Conservation (phyloP, 352 stramenopile genomes). For the Pythium apleroticum region DNA sequence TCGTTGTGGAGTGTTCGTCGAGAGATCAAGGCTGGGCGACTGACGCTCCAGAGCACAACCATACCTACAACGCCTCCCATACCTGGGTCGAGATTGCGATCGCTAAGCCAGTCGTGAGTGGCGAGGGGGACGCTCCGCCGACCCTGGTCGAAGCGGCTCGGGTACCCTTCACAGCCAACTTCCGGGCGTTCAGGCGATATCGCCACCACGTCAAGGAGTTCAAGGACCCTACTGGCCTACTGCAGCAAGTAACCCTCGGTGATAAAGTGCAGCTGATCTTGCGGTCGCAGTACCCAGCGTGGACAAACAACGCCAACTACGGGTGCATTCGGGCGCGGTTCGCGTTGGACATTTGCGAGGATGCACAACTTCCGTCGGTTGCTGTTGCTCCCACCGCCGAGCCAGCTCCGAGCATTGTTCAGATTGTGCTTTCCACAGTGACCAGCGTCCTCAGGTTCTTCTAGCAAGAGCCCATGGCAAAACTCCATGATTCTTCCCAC, state of each 20-base stretch:
- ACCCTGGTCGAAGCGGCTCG: slow-evolving; percentile 26
- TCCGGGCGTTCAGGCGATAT: slow-evolving; percentile 42
- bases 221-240: slow-evolving; percentile 28
- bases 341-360: slow-evolving; percentile 15
- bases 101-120: slow-evolving; percentile 25
- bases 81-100: slow-evolving; percentile 72
- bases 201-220: slow-evolving; percentile 66
- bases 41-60: slow-evolving; percentile 36
- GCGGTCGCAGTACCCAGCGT: slow-evolving; percentile 59
- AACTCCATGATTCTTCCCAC: too few species aligned
- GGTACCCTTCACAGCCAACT: slow-evolving; percentile 42
- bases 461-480: too few species aligned
- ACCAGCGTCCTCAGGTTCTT: not conserved
- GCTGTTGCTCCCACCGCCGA: not conserved
- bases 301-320: slow-evolving; percentile 62
- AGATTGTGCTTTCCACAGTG: not conserved
- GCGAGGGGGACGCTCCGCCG: not conserved
- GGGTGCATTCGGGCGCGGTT: slow-evolving; percentile 45
- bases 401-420: not conserved
- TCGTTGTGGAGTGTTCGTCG: slow-evolving; percentile 58
- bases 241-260: slow-evolving; percentile 42
- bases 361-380: slow-evolving; percentile 10
- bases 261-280: slow-evolving; percentile 54
- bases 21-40: slow-evolving; percentile 75
- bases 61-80: slow-evolving; percentile 52